These are phyloP conservation scores for Neopestalotiopsis sp. DNA, from an alignment of 2,329 filamentous ascomycete genomes.

Conservation along the genomic window DNA sequence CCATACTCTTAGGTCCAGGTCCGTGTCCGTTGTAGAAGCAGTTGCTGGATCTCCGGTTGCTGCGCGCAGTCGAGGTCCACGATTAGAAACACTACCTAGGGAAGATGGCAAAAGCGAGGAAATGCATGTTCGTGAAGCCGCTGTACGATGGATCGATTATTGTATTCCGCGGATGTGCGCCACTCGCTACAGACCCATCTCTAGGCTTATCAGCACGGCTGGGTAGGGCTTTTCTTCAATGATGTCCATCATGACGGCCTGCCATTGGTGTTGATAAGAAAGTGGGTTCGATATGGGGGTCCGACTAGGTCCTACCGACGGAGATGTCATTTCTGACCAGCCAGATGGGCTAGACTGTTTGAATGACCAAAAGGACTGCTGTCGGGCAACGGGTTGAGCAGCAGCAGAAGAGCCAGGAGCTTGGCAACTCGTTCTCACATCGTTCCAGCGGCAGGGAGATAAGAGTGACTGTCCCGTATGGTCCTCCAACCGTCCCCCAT, in stretches of 20 bases:
- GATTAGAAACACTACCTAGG: background rate
- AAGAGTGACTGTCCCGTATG: background rate
- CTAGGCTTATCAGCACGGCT: slow-evolving; percentile 4
- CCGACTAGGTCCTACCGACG: background rate
- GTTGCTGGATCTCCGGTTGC: slow-evolving; percentile 4
- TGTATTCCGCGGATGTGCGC: slow-evolving; percentile 28
- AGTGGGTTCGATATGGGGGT: slow-evolving; percentile 11
- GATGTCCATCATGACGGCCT: background rate
- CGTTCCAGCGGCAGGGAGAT: background rate
- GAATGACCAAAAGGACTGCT: background rate
- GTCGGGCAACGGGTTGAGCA: background rate
- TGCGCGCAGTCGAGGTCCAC: background rate
- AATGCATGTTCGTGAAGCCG: slow-evolving; percentile 22
- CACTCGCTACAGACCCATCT: background rate
- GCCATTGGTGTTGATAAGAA: slow-evolving; percentile 17
- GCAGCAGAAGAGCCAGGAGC: background rate
- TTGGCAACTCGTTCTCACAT: background rate
- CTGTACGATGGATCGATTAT: background rate
- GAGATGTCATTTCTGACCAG: slow-evolving; percentile 16
- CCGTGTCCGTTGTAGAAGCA: too few species aligned
- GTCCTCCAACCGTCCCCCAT: background rate
- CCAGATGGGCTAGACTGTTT: background rate
- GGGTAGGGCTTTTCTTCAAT: slow-evolving; percentile 4
- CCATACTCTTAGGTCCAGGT: background rate
- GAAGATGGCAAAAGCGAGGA: slow-evolving; percentile 20